These are phyloP conservation scores for Mucor piriformis DNA, from an alignment of 371 early-diverging fungal genomes.

Conservation along the genomic window DNA sequence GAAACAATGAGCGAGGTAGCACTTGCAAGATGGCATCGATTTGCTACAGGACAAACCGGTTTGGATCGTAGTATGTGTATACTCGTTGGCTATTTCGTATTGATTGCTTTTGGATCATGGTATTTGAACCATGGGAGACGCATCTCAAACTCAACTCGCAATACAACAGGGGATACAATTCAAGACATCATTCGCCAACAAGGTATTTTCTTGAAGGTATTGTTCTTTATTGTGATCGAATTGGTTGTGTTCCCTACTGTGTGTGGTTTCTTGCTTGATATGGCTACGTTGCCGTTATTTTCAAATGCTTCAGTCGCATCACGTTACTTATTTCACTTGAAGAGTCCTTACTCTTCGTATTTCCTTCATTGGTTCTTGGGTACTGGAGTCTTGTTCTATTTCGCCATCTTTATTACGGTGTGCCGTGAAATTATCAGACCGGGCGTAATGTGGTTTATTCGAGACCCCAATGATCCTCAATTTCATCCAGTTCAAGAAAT, in stretches of 20 bases:
- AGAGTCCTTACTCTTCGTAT: slow-evolving; percentile 70
- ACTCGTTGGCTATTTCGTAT: slow-evolving; percentile 49
- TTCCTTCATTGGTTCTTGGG: slow-evolving; percentile 93
- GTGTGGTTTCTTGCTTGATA: slow-evolving; percentile 85
- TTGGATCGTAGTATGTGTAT: slow-evolving; percentile 55
- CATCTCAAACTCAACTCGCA: neutral
- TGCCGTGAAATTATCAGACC: slow-evolving; percentile 85
- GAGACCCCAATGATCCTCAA: slow-evolving; percentile 93
- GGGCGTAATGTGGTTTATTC: slow-evolving; percentile 95
- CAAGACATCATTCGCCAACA: slow-evolving; percentile 62
- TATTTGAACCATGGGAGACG: slow-evolving; percentile 42
- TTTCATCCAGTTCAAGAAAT: slow-evolving; percentile 93
- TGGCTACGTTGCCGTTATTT: slow-evolving; percentile 82
- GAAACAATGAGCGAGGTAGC: slow-evolving; percentile 18
- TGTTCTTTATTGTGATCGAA: slow-evolving; percentile 85
- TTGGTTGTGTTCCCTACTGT: slow-evolving; percentile 84
- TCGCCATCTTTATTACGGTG: slow-evolving; percentile 81
- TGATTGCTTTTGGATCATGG: slow-evolving; percentile 53
- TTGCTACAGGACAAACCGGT: slow-evolving; percentile 48
- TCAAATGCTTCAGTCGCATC: slow-evolving; percentile 59
- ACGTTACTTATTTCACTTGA: slow-evolving; percentile 61
- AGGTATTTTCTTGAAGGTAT: slow-evolving; percentile 66
- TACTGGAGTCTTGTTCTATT: slow-evolving; percentile 90
- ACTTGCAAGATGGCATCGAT: slow-evolving; percentile 48
- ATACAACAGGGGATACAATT: slow-evolving; percentile 33